phyloP scores from a whole-genome alignment of 495 filamentous ascomycete species.

The Aspergillus diversus region DNA sequence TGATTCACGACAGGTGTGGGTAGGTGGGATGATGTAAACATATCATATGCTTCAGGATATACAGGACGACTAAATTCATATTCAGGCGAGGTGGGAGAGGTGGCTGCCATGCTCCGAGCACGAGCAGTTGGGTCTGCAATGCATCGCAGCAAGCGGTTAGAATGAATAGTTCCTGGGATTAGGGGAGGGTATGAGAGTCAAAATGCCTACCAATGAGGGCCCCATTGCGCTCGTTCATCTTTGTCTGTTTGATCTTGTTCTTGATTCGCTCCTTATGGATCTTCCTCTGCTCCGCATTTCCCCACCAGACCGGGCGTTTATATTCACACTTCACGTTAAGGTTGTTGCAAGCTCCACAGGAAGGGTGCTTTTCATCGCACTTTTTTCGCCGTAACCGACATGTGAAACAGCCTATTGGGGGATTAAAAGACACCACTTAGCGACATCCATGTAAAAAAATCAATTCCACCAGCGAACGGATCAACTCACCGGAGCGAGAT shows the following conservation, averaged over 20 bases:
- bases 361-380: constrained; percentile 89
- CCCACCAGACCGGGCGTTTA: constrained; percentile 97
- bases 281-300: constrained; percentile 80
- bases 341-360: constrained; percentile 87
- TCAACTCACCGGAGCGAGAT: constrained; percentile 82
- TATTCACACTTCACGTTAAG: constrained; percentile 90
- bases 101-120: constrained; percentile 25
- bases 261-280: constrained; percentile 94
- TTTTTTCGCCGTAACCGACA: constrained; percentile 96
- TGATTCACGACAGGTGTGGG: constrained; percentile 41
- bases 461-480: constrained; percentile 8
- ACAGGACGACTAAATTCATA: constrained; percentile 73
- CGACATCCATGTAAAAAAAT: too few relatives aligned
- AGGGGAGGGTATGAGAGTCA: neutral
- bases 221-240: constrained; percentile 80
- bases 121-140: constrained; percentile 24
- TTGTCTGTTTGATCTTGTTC: constrained; percentile 95
- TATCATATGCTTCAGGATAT: constrained; percentile 57
- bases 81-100: constrained; percentile 71
- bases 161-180: neutral
- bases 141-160: constrained; percentile 13
- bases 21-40: constrained; percentile 59
- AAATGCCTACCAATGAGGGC: constrained; percentile 43
- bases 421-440: constrained; percentile 2
- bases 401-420: constrained; percentile 83